These are phyloP conservation scores for Waltiozyma sp. DNA, from an alignment of 1,139 yeast species.

Conservation along the genomic window DNA sequence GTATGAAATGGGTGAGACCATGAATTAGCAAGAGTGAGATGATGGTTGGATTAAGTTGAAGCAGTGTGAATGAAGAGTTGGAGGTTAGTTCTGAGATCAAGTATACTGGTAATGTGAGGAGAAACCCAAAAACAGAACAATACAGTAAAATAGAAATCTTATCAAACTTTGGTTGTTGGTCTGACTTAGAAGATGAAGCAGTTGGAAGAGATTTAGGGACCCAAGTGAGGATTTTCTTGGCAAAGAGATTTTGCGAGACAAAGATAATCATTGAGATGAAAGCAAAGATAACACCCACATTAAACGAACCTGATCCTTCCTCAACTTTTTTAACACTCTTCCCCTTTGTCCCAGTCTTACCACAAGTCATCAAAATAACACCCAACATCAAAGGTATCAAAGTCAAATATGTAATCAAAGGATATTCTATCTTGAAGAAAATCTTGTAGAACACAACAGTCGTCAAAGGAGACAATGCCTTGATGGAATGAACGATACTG, in stretches of 20 bases:
- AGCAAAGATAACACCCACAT: slow-evolving; percentile 63
- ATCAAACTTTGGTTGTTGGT: slow-evolving; percentile 37
- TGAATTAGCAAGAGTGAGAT: slow-evolving; percentile 37
- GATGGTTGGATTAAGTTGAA: slow-evolving; percentile 27
- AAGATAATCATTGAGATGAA: slow-evolving; percentile 74
- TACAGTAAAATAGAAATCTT: slow-evolving; percentile 75
- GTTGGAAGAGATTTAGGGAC: slow-evolving; percentile 20
- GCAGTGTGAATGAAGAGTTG: slow-evolving; percentile 24
- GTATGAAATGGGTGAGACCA: slow-evolving; percentile 76
- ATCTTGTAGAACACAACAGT: slow-evolving; percentile 74
- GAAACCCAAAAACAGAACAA: slow-evolving; percentile 75
- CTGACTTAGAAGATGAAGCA: slow-evolving; percentile 1
- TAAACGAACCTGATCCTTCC: slow-evolving; percentile 20
- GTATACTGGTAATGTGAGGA: slow-evolving; percentile 71
- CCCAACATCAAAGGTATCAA: slow-evolving; percentile 70
- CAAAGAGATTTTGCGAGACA: slow-evolving; percentile 86
- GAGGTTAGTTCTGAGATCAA: slow-evolving; percentile 43
- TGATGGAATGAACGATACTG: slow-evolving; percentile 82
- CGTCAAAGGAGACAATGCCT: slow-evolving; percentile 78
- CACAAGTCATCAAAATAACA: slow-evolving; percentile 68
- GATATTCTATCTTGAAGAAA: slow-evolving; percentile 46
- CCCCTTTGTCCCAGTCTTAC: too few species aligned
- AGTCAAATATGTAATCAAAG: slow-evolving; percentile 60
- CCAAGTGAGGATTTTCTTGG: slow-evolving; percentile 70
- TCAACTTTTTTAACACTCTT: too few species aligned